A percentile compares a stretch with the other conserved stretches of the same genome.
Evolutionary conservation across 2,329 filamentous ascomycete genomes (phyloP).

Genomic region (Didymella lethalis): DNA sequence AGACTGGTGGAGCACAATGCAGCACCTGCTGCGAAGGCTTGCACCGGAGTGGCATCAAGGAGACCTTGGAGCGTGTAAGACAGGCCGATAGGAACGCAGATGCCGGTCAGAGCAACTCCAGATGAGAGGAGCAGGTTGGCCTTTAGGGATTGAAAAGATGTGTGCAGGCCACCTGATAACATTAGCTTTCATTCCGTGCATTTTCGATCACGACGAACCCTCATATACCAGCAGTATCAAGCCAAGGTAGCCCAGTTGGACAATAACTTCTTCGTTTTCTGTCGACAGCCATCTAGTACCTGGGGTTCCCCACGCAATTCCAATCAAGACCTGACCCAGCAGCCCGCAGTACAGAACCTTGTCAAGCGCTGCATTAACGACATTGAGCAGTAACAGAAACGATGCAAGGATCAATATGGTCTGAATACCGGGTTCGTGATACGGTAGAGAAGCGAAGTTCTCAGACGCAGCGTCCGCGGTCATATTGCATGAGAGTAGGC

Average conservation of each 20-base stretch:
- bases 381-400: conserved; percentile 70
- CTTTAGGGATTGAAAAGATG: conserved; percentile 62
- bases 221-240: conserved; percentile 77
- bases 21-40: conserved; percentile 76
- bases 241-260: conserved; percentile 75
- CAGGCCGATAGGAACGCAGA: conserved; percentile 68
- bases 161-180: conserved; percentile 65
- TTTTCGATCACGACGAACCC: conserved; percentile 51
- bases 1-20: conserved; percentile 77
- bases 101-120: conserved; percentile 71
- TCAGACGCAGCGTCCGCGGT: conserved; percentile 29
- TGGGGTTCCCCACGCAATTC: conserved; percentile 74
- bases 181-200: conserved; percentile 12
- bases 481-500: conserved; percentile 31
- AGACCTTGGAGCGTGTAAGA: conserved; percentile 68
- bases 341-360: conserved; percentile 72
- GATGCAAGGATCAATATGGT: conserved; percentile 67
- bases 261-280: conserved; percentile 62
- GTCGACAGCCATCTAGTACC: conserved; percentile 66
- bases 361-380: conserved; percentile 66
- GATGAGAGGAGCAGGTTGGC: conserved; percentile 68
- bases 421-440: conserved; percentile 68
- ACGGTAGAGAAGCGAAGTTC: conserved; percentile 55
- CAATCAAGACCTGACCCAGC: conserved; percentile 74
- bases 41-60: conserved; percentile 60